These are phyloP conservation scores for Galerina marginata DNA, from an alignment of 768 basidiomycete genomes.

Conservation along the genomic window DNA sequence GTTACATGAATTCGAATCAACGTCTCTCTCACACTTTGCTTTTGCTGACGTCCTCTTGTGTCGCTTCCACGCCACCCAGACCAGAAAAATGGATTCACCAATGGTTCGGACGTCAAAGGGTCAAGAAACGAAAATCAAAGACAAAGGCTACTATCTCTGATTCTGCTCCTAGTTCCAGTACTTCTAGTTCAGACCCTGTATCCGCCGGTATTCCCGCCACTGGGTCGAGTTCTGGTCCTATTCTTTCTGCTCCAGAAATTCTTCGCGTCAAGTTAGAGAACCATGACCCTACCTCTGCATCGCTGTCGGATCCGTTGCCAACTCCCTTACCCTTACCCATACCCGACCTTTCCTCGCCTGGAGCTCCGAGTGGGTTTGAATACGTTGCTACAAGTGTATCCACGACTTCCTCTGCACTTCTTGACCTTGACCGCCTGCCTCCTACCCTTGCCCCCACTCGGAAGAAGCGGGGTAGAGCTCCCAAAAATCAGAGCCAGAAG, in stretches of 20 bases:
- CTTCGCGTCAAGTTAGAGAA: constrained; percentile 22
- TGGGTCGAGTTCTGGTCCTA: constrained; percentile 7
- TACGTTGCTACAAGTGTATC: constrained; percentile 1
- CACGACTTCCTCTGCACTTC: constrained; percentile 6
- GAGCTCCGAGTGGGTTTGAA: constrained; percentile 7
- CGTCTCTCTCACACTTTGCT: background rate
- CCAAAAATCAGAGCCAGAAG: background rate
- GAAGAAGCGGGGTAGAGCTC: constrained; percentile 3
- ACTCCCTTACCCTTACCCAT: background rate
- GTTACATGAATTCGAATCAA: background rate
- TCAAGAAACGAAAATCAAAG: constrained; percentile 27
- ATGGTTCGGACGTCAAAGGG: constrained; percentile 38
- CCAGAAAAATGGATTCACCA: constrained; percentile 39
- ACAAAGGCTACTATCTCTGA: background rate
- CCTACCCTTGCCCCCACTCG: background rate
- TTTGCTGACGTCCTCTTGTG: background rate
- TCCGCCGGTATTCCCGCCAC: background rate
- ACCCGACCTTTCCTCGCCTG: background rate
- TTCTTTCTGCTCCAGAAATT: constrained; percentile 21
- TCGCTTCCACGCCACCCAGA: constrained; percentile 19
- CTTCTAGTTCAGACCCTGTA: background rate
- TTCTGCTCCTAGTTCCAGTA: background rate
- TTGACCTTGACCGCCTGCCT: background rate
- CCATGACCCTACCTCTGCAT: constrained; percentile 6
- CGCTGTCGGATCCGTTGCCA: background rate